A percentile compares a stretch with the other conserved stretches of the same genome.
Evolutionary conservation across 148 eudicot species (phyloP).

Genomic region (Nyssa sinensis): DNA sequence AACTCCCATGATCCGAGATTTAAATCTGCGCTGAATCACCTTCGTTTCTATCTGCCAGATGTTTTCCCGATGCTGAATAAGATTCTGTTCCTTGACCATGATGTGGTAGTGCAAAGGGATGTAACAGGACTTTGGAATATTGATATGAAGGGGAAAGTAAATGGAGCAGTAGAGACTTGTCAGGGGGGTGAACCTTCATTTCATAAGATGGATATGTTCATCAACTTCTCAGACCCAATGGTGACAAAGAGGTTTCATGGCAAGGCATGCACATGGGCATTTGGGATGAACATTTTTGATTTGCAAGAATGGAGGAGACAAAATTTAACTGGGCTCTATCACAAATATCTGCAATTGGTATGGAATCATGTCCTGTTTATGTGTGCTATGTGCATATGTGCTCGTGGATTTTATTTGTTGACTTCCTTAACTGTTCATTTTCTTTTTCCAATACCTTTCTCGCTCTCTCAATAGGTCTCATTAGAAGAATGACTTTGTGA

Average conservation of each 20-base stretch:
- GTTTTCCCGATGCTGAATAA: slow-evolving; percentile 75
- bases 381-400: background rate
- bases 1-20: slow-evolving; percentile 70
- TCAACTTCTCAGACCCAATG: slow-evolving; percentile 80
- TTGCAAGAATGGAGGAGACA: slow-evolving; percentile 71
- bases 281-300: slow-evolving; percentile 97
- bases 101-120: slow-evolving; percentile 90
- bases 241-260: slow-evolving; percentile 54
- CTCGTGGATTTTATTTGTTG: slow-evolving; percentile 5
- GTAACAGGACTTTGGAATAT: slow-evolving; percentile 63
- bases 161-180: slow-evolving; percentile 92
- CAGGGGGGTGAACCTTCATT: slow-evolving; percentile 55
- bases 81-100: slow-evolving; percentile 91
- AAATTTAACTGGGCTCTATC: slow-evolving; percentile 62
- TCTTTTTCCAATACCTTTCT: too few species aligned
- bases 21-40: slow-evolving; percentile 82
- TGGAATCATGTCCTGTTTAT: background rate
- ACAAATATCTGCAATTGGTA: slow-evolving; percentile 69
- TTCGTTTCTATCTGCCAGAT: slow-evolving; percentile 88
- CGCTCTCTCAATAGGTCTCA: too few species aligned
- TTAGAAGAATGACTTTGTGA: too few species aligned
- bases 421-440: too few species aligned
- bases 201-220: slow-evolving; percentile 60
- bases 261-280: slow-evolving; percentile 91
- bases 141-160: slow-evolving; percentile 76